Evolutionary conservation across 169 alveolate genomes (phyloP).

Genomic region (Eimeria necatrix): DNA sequence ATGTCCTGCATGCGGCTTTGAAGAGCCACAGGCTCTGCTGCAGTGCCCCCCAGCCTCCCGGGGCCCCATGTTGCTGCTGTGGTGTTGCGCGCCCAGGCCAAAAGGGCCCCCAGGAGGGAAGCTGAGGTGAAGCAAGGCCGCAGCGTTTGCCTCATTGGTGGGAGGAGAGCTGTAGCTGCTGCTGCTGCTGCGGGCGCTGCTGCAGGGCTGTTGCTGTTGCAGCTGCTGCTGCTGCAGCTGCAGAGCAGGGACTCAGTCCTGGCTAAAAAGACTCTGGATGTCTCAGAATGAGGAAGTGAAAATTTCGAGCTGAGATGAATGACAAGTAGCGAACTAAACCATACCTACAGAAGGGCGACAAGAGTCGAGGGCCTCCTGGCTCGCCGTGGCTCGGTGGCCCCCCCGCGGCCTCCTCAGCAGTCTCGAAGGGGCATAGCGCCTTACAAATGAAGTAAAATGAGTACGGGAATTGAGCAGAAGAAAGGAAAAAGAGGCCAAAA

Average conservation of each 20-base stretch:
- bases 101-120: slow-evolving; percentile 20
- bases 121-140: background rate
- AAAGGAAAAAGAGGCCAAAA: background rate
- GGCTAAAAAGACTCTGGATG: no score
- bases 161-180: background rate
- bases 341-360: no score
- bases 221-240: slow-evolving; percentile 38
- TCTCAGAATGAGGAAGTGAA: no score
- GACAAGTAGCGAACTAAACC: no score
- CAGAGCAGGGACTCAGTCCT: background rate
- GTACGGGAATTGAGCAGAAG: background rate
- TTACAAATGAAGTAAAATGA: background rate
- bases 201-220: background rate
- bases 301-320: no score
- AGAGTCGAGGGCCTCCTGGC: background rate
- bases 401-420: no score
- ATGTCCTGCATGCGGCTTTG: slow-evolving; percentile 37
- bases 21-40: background rate
- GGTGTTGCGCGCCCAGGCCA: background rate
- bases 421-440: no score
- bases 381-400: background rate
- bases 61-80: background rate
- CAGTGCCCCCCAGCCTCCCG: background rate
- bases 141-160: slow-evolving; percentile 3
- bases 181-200: slow-evolving; percentile 13